Evolutionary conservation across 78 protist species (phyloP), one percentile per base, ranked within the genome.

Genomic region (Tieghemostelium lacteum): DNA sequence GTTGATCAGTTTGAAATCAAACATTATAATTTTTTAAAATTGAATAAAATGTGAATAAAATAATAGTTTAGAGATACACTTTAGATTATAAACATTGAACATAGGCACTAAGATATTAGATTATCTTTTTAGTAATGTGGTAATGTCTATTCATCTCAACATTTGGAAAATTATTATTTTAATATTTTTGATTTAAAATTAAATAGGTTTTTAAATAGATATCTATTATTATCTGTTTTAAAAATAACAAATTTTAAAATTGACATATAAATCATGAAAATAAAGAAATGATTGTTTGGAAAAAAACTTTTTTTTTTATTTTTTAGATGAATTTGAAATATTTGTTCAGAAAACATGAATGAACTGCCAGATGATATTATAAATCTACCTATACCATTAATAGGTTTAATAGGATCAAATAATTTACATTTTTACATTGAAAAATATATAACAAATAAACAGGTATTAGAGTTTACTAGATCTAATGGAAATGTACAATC

Each of bases 341-440:
- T 10, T 26, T 3, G 10, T 31, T 26, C 16, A 26, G 16, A 62
- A 29, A 70, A 24, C 20, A 83, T 83, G 91, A 83, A 83, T 83
- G 91, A 69, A 69, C 45, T 83, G 60, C 91, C 91, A 26, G 91
- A 83, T 20, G 91, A 83, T 20, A 45, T 83, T 8, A 65, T 83
- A 37, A 42, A 29, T 22, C 16, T 42, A 45, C 91, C 91, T 31
- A 72, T 55, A 28, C 91, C 91, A 20, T 69, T 83, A 34, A 36
- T 83, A 22, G 91, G 91, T 6, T 33, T 83, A 17, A n/a, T 83
- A 28, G 91, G 91, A 7, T 16, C 36, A 8, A 22, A 34, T 24
- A 24, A 36, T 39, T 34, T 83, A 20, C 91, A 83, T 58, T 70
- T 54, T 1, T 71, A 64, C 26, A 70, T 83, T 39, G 76, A 69